Conservation (phyloP, 306 rosid genomes). For the Amphicarpaea edgeworthii region DNA sequence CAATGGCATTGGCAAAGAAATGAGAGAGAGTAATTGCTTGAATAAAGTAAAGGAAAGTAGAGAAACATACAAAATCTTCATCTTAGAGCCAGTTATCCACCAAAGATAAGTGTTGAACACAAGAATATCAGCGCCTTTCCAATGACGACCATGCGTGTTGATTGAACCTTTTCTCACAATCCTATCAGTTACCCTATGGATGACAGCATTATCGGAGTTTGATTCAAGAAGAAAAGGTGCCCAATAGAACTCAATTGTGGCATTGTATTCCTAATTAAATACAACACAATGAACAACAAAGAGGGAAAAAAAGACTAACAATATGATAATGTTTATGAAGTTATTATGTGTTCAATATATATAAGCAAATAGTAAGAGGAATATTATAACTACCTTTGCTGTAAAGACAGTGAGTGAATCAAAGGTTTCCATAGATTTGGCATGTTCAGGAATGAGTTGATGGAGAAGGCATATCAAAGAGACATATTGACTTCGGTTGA, state of each 20-base stretch:
- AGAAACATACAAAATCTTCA: slow-evolving; percentile 76
- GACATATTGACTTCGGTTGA: slow-evolving; percentile 87
- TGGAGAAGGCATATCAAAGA: slow-evolving; percentile 93
- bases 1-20: slow-evolving; percentile 4
- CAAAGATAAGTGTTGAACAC: slow-evolving; percentile 92
- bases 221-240: slow-evolving; percentile 97
- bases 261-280: slow-evolving; percentile 72
- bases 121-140: slow-evolving; percentile 84
- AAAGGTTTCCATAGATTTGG: slow-evolving; percentile 88
- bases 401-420: slow-evolving; percentile 89
- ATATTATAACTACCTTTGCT: slow-evolving; percentile 71
- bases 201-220: slow-evolving; percentile 83
- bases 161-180: slow-evolving; percentile 87
- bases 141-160: slow-evolving; percentile 78
- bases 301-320: neutral
- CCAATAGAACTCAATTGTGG: slow-evolving; percentile 98
- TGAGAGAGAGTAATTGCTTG: neutral
- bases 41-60: slow-evolving; percentile 6
- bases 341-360: neutral
- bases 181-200: slow-evolving; percentile 85
- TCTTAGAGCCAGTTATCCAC: slow-evolving; percentile 91
- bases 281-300: slow-evolving; percentile 5
- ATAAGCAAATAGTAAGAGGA: neutral
- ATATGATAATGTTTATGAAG: neutral
- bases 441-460: slow-evolving; percentile 62